These are phyloP conservation scores for Westerdykella sp. DNA, from an alignment of 2,329 filamentous ascomycete genomes.

Conservation along the genomic window DNA sequence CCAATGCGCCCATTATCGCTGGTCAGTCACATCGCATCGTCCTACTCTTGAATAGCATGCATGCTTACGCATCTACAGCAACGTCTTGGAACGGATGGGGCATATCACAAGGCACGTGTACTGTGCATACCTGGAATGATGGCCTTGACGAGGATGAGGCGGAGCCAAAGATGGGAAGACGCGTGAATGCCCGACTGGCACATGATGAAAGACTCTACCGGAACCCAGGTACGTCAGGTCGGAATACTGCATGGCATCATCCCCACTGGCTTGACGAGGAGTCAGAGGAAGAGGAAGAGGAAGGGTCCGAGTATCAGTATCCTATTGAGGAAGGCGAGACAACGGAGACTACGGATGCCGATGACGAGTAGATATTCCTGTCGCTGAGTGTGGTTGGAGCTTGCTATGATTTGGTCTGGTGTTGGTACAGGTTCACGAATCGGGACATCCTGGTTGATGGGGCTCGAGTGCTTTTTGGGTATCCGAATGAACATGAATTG, in stretches of 20 bases:
- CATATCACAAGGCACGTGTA: conserved; percentile 66
- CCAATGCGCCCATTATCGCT: conserved; percentile 71
- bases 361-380: not conserved
- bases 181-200: conserved; percentile 34
- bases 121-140: conserved; percentile 72
- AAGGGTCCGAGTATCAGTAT: conserved; percentile 3
- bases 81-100: conserved; percentile 78
- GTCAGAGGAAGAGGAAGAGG: conserved; percentile 4
- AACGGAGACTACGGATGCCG: not conserved
- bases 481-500: too few relatives aligned
- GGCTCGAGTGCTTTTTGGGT: too few relatives aligned
- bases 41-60: too few relatives aligned
- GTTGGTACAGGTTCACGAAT: too few relatives aligned
- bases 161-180: conserved; percentile 28
- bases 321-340: not conserved
- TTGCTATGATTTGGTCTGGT: too few relatives aligned
- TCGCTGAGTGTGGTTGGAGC: too few relatives aligned
- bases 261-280: not conserved
- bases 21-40: conserved; percentile 38
- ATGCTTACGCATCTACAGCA: conserved; percentile 44
- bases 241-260: not conserved
- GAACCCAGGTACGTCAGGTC: not conserved
- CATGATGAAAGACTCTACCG: conserved; percentile 34
- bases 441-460: too few relatives aligned
- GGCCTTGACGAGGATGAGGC: conserved; percentile 56